Evolutionary conservation across 164 flowering plant genomes (phyloP), one percentile per base, ranked within the genome.

Genomic region (Berberis vulgaris): DNA sequence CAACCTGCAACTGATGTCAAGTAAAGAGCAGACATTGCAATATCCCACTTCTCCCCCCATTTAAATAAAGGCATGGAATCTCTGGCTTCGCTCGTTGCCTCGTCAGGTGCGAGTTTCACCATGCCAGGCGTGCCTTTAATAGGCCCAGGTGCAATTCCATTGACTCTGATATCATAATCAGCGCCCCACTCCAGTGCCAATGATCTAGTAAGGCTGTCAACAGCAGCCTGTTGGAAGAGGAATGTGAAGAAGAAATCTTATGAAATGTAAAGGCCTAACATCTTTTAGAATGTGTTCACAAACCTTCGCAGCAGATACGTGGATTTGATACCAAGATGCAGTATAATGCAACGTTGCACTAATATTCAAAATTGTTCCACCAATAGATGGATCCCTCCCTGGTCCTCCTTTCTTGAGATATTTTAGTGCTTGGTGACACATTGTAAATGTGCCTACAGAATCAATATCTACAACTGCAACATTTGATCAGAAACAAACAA

Each of bases 301-400:
- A 69, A 89, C 96, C 98, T 91, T 91, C 40, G 96, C 98, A 38
- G 98, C 94, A 67, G 96, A 73, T 7, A 89, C 96, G 65, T 91
- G 96, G 69, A 91, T 84, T 71, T 94, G 99, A 74, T 94, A 94
- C 95, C 95, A 94, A 52, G 90, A 7, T 60, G 99, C 99, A 6
- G 97, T 85, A 68, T 91, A 89, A 70, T 94, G 97, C 69, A 94
- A 69, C 57, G 96, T 91, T 41, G 99, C 99, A 76, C 95, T 94
- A 57, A 94, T 87, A 65, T 87, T 94, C 67, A 94, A 59, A 66
- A 94, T 94, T 52, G 74, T 12, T 65, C 97, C 97, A 44, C 96
- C 99, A 70, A 70, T 57, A 41, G 82, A 71, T 63, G 81, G 70
- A 57, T 62, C 67, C 68, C 83, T 86, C 41, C 97, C 99, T 0